phyloP scores from a whole-genome alignment of 331 rosid species.

The Acacia concinna region DNA sequence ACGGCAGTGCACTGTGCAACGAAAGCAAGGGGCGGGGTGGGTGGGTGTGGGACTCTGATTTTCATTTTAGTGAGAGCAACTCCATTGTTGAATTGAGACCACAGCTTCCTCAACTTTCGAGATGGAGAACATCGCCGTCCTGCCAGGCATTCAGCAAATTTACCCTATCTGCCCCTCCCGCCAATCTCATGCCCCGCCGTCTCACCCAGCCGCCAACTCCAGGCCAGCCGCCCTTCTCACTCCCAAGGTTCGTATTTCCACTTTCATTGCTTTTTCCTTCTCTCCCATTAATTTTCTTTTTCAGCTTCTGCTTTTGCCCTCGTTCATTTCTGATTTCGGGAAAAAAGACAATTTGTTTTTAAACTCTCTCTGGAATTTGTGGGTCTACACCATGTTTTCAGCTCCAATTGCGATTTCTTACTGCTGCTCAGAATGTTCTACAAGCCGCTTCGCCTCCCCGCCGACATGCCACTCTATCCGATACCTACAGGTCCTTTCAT shows the following conservation, averaged over 20 bases:
- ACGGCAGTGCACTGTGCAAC: not conserved
- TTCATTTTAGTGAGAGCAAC: not conserved
- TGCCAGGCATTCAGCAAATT: conserved; percentile 38
- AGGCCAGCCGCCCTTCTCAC: conserved; percentile 18
- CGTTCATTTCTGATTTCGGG: not conserved
- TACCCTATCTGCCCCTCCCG: conserved; percentile 49
- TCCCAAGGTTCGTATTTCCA: conserved; percentile 47
- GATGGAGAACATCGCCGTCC: conserved; percentile 78
- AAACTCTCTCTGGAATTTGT: not conserved
- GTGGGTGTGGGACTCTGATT: too few relatives aligned
- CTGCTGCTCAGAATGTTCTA: conserved; percentile 34
- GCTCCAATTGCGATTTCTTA: conserved; percentile 51
- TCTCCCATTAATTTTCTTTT: not conserved
- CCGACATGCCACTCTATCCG: conserved; percentile 44
- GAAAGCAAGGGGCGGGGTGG: not conserved
- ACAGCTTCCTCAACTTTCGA: not conserved
- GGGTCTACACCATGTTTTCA: conserved; percentile 24
- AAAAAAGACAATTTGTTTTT: not conserved
- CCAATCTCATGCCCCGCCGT: conserved; percentile 31
- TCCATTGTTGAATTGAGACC: not conserved
- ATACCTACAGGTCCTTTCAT: conserved; percentile 44
- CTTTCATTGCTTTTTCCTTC: not conserved
- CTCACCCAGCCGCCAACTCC: conserved; percentile 16
- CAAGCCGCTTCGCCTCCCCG: conserved; percentile 39
- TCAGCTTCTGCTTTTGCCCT: not conserved